Evolutionary conservation across 768 basidiomycete species (phyloP).

Genomic region (Chiua virens): DNA sequence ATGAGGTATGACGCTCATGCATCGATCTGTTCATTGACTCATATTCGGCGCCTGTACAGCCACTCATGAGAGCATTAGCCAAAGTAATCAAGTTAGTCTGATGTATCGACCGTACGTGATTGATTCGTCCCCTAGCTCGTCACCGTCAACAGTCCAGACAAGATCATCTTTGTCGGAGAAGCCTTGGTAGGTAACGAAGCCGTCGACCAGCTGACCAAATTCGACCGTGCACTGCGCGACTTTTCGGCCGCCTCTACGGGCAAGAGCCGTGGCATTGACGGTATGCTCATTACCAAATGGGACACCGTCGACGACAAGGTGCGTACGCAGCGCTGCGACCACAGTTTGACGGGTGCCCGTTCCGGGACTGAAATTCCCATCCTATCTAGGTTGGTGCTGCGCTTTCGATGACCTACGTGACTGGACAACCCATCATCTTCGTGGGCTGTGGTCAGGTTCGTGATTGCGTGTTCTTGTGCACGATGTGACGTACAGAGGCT

Average conservation of each 20-base stretch:
- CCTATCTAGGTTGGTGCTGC: slow-evolving; percentile 86
- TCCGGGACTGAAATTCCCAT: too few species aligned
- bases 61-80: slow-evolving; percentile 96
- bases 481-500: slow-evolving; percentile 8
- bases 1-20: slow-evolving; percentile 62
- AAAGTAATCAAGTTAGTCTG: slow-evolving; percentile 51
- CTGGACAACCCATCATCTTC: slow-evolving; percentile 97
- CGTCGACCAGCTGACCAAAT: slow-evolving; percentile 95
- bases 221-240: slow-evolving; percentile 90
- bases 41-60: slow-evolving; percentile 43
- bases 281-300: slow-evolving; percentile 98
- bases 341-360: not conserved
- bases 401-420: slow-evolving; percentile 98
- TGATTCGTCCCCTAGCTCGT: slow-evolving; percentile 60
- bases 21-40: not conserved
- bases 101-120: not conserved
- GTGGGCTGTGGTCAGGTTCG: slow-evolving; percentile 95
- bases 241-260: slow-evolving; percentile 73
- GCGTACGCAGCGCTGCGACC: slow-evolving; percentile 17
- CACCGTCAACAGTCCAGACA: slow-evolving; percentile 91
- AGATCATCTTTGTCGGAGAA: slow-evolving; percentile 97
- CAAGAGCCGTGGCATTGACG: slow-evolving; percentile 91
- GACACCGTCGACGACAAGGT: slow-evolving; percentile 98
- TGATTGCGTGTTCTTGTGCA: not conserved
- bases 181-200: slow-evolving; percentile 98